phyloP scores from a whole-genome alignment of 2,329 filamentous ascomycete genomes.

The Aaosphaeria arxii region DNA sequence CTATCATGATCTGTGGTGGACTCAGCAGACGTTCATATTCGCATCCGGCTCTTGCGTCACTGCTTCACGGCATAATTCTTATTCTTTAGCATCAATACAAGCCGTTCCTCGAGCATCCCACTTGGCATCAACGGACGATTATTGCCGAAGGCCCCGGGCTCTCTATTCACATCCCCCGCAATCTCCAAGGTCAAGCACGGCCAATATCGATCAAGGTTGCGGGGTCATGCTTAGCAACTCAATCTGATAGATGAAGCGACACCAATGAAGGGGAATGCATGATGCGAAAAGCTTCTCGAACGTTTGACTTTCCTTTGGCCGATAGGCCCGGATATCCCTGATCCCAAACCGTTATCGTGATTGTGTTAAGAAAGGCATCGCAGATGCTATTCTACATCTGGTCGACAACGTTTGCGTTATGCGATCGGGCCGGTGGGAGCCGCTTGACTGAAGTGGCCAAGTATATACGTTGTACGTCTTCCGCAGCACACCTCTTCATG shows the following conservation, averaged over 20 bases:
- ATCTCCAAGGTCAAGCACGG: slow-evolving; percentile 9
- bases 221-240: slow-evolving; percentile 17
- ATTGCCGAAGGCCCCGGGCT: slow-evolving; percentile 13
- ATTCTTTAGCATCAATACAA: too few species aligned
- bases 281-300: slow-evolving; percentile 26
- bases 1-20: too few species aligned
- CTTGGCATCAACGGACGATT: slow-evolving; percentile 1
- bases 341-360: slow-evolving; percentile 19
- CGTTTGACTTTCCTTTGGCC: slow-evolving; percentile 15
- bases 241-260: slow-evolving; percentile 8
- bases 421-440: slow-evolving; percentile 13
- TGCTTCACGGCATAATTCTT: too few species aligned
- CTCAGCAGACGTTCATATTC: too few species aligned
- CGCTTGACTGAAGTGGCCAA: slow-evolving; percentile 16
- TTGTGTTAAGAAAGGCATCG: slow-evolving; percentile 12
- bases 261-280: slow-evolving; percentile 13
- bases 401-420: slow-evolving; percentile 11
- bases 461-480: slow-evolving; percentile 8
- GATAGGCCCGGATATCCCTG: slow-evolving; percentile 23
- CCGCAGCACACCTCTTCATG: slow-evolving; percentile 10
- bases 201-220: slow-evolving; percentile 9
- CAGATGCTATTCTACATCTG: slow-evolving; percentile 8
- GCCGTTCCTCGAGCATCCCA: too few species aligned
- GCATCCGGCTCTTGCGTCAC: too few species aligned
- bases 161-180: slow-evolving; percentile 13